Percentiles rank a stretch among this genome's conserved stretches.
Evolutionary conservation across 495 filamentous ascomycete genomes (phyloP).

Genomic region (Glonium stellatum): DNA sequence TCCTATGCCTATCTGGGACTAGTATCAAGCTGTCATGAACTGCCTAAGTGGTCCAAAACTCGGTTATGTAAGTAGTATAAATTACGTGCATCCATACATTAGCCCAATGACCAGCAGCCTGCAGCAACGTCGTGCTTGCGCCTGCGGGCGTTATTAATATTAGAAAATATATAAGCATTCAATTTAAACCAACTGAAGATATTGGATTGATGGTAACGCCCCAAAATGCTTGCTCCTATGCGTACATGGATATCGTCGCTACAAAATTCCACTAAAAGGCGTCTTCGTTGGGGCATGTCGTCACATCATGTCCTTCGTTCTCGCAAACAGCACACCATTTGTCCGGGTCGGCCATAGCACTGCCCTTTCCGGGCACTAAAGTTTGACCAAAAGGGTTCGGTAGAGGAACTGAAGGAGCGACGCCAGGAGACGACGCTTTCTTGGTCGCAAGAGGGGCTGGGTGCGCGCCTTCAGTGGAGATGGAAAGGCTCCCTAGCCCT

Average conservation of each 20-base stretch:
- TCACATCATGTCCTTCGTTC: slow-evolving; percentile 89
- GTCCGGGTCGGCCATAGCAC: slow-evolving; percentile 65
- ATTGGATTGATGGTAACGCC: not conserved
- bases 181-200: not conserved
- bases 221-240: not conserved
- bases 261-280: slow-evolving; percentile 43
- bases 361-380: slow-evolving; percentile 58
- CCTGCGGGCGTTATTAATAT: too few species aligned
- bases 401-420: slow-evolving; percentile 30
- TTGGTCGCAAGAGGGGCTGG: slow-evolving; percentile 31
- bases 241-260: slow-evolving; percentile 23
- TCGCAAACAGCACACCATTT: slow-evolving; percentile 99
- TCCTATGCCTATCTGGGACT: not conserved
- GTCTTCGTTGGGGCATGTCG: slow-evolving; percentile 91
- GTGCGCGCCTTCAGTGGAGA: slow-evolving; percentile 32
- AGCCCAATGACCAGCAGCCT: too few species aligned
- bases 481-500: slow-evolving; percentile 40
- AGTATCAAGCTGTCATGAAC: not conserved
- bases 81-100: too few species aligned
- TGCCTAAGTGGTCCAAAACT: not conserved
- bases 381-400: slow-evolving; percentile 21
- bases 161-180: not conserved
- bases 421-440: slow-evolving; percentile 37
- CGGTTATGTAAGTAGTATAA: not conserved
- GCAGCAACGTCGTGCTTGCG: too few species aligned